Base-by-base conservation (phyloP, 1,284 basidiomycete genomes). In the Ganoderma resinaceum region DNA sequence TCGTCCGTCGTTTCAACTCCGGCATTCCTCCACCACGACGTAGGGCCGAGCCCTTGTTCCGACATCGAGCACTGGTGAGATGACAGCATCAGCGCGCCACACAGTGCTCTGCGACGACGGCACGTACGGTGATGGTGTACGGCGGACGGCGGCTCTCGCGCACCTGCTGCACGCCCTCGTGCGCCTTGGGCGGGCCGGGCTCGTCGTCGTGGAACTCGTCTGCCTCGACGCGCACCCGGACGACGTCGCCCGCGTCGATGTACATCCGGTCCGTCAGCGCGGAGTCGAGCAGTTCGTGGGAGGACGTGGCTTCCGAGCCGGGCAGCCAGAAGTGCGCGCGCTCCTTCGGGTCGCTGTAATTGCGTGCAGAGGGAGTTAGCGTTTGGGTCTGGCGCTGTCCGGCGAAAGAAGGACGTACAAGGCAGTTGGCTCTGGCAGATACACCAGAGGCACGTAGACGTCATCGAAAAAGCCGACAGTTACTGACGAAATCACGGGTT, bases 381-480 rank as follows among this genome's bases (percentile, higher is more conserved):
- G n/a, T 40, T 26, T 7, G 52, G 29, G 52, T 31, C 52, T 55
- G 52, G 62, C 52, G 42, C 33, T 40, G 1, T 63, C 38, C 29
- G 38, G 38, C 55, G 62, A 38, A 33, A 57, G 20, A 43, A 20
- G 9, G 33, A 82, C 91, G 68, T 76, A 94, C 92, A 95, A 96
- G 3, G 92, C 88, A 38, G 87, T 89, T 2, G 93, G 93, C 74
- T 90, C 87, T 4, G 94, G 95, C 49, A 89, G 90, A 82, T 86
- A 97, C 66, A 82, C 87, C 40, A 81, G 82, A 55, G 85, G 93
- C 60, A 99, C 88, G 78, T 95, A 94, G 46, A 99, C 92, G 76
- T 98, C 96, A 78, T 97, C 95, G 77, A 99, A 99, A 83, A 99
- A 99, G 18, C 92, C 93, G 43, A 98, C 81, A 9, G 93, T 91